Evolutionary conservation across 768 basidiomycete species (phyloP).

Genomic region (Macrolepiota fuliginosa): DNA sequence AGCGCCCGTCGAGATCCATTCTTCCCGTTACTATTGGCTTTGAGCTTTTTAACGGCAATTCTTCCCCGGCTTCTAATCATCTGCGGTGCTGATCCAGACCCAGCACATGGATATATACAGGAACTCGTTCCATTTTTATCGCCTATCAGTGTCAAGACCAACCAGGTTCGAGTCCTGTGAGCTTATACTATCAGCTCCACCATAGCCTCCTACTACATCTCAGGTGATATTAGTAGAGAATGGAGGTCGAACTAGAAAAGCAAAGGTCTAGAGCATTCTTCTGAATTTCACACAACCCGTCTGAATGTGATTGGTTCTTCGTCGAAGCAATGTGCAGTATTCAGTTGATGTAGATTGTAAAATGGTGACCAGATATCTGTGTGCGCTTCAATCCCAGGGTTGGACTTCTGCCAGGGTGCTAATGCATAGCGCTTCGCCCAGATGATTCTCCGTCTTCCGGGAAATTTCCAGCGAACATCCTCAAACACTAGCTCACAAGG

Average conservation of each 20-base stretch:
- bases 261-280: not conserved
- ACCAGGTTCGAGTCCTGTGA: not conserved
- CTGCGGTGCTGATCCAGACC: not conserved
- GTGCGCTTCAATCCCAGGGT: no score
- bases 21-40: not conserved
- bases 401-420: no score
- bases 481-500: no score
- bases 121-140: conserved; percentile 5
- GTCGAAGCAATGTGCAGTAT: no score
- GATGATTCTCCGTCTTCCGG: no score
- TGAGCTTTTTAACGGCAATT: not conserved
- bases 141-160: not conserved
- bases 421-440: no score
- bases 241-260: not conserved
- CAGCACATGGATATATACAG: not conserved
- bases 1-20: not conserved
- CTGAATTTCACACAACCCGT: not conserved
- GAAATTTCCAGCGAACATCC: no score
- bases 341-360: no score
- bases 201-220: not conserved
- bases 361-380: no score
- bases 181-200: not conserved
- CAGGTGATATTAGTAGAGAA: not conserved
- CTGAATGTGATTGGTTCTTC: not conserved
- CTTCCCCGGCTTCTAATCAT: not conserved